Evolutionary conservation across 2,329 filamentous ascomycete genomes (phyloP), one percentile per base, ranked within the genome.

Genomic region (Phialophora tarda): DNA sequence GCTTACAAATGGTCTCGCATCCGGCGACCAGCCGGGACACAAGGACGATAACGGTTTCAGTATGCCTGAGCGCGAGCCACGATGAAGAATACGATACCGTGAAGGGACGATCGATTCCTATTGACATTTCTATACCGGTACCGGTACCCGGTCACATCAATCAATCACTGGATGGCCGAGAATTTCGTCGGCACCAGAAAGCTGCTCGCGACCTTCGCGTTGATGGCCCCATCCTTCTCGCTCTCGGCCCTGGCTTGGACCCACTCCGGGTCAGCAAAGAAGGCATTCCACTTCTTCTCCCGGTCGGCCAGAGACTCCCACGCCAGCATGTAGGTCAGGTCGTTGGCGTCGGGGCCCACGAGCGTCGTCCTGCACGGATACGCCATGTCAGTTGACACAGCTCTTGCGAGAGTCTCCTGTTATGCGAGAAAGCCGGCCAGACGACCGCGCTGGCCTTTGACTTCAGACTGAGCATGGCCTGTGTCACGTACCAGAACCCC

Each of bases 311-410:
- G 44, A n/a, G 62, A 64, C 21, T 64, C 62, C 62, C 62, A 64
- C 2, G 91, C 91, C 10, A 89, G 86, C 41, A 96, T 78, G 23
- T 95, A 87, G 74, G 95, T 91, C 73, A 97, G 82, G 50, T 86
- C 86, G 23, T 91, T 89, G 54, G 89, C 86, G 72, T 90, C 91
- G 79, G 97, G 97, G 50, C 93, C 93, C 71, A 98, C 93, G 4
- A 97, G 84, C 67, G 92, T 90, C 87, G 98, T 93, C 72, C 90
- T 93, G 77, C 97, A 97, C 14, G 21, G 8, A 60, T 60, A 8
- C 26, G 10, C 21, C 28, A 4, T 21, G 17, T 55, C 28, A 44
- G 38, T 8, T 21, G 38, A 7, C 3, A 44, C 1, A 1, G 38
- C 38, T n/a, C 17, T 3, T 44, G 38, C 17, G 17, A 44, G 38